These are phyloP conservation scores for Agrocybe chaxingu DNA, from an alignment of 768 basidiomycete genomes.

Conservation along the genomic window DNA sequence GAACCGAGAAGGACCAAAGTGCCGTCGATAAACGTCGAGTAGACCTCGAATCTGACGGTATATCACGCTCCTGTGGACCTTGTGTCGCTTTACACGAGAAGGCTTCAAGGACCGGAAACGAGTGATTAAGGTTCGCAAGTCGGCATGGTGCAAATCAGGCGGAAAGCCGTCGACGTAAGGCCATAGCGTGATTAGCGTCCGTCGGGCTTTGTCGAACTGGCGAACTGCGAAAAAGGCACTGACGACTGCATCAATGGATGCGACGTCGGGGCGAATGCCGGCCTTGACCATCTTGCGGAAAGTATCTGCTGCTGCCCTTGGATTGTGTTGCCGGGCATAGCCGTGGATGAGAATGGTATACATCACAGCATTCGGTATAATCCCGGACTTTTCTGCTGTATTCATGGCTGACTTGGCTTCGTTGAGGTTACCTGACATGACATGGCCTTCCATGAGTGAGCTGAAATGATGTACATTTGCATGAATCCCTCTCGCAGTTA, in stretches of 20 bases:
- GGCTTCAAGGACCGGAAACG: slow-evolving; percentile 44
- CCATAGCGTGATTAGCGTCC: slow-evolving; percentile 63
- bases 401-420: slow-evolving; percentile 56
- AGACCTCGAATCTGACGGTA: slow-evolving; percentile 13
- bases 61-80: slow-evolving; percentile 8
- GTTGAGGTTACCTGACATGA: slow-evolving; percentile 52
- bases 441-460: slow-evolving; percentile 76
- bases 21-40: slow-evolving; percentile 11
- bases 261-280: slow-evolving; percentile 67
- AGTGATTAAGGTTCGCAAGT: slow-evolving; percentile 42
- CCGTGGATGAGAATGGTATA: slow-evolving; percentile 78
- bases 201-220: slow-evolving; percentile 45
- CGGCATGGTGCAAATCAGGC: slow-evolving; percentile 35
- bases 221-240: slow-evolving; percentile 64
- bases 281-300: slow-evolving; percentile 63
- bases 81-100: neutral
- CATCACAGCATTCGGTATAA: slow-evolving; percentile 61
- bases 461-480: slow-evolving; percentile 72
- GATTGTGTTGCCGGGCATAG: slow-evolving; percentile 57
- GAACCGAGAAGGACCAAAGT: slow-evolving; percentile 5
- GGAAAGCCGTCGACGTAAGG: slow-evolving; percentile 61
- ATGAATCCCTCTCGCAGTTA: slow-evolving; percentile 67
- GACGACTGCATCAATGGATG: slow-evolving; percentile 66
- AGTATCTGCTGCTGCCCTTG: slow-evolving; percentile 45
- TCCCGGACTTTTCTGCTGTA: slow-evolving; percentile 44